Evolutionary conservation across 768 basidiomycete species (phyloP), one percentile per base, ranked within the genome.

Genomic region (Auriscalpium orientale): DNA sequence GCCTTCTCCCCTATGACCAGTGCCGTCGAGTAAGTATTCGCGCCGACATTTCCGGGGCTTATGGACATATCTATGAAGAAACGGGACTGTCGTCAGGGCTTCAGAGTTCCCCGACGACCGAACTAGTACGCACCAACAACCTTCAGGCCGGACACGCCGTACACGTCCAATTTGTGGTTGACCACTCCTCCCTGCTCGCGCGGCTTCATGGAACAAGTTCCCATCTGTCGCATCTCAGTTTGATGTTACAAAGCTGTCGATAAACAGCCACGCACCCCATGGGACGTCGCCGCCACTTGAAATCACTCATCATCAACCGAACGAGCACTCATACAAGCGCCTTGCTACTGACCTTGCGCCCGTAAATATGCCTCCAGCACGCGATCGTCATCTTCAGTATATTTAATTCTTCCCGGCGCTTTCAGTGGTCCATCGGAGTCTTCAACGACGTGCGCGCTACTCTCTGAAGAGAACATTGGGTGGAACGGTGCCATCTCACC

Each of bases 181-280:
- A 87, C 81, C 2, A 86, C 85, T n/a, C 83, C 84, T 7, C 75
- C 78, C 44, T 75, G 54, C 12, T 78, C 72, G 18, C 76, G 73
- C 3, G 81, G 75, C 63, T 84, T 84, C 83, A 85, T 85, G 0
- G 82, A 77, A 57, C 82, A 84, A 0, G 83, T 85, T 47, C 83
- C 83, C n/a, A 82, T 70, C 81, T 51, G 18, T 13, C 3, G 1
- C 2, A 35, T 12, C 13, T 16, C 8, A 18, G 18, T 16, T 21
- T 11, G 3, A 6, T 4, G 13, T 15, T 20, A 15, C 16, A 12
- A 8, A 37, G 16, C 10, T 8, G 40, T 21, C 46, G 48, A n/a
- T 33, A 5, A 1, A 12, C 10, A 33, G 21, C 20, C 43, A 48
- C 55, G 49, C 56, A 72, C 71, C 54, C 69, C 68, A 51, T 72